Conservation (phyloP, 257 asterid species). For the Perilla frutescens region DNA sequence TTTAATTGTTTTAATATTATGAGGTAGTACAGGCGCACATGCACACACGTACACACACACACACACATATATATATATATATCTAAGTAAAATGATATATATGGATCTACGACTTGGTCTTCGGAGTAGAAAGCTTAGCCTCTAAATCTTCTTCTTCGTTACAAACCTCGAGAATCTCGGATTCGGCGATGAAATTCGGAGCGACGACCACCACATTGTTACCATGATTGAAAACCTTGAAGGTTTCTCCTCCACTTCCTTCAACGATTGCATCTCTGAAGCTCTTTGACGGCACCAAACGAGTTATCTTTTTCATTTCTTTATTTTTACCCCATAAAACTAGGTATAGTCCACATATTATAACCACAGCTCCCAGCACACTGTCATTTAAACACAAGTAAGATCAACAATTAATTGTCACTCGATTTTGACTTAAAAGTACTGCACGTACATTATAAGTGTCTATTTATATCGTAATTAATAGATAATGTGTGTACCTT, state of each 20-base stretch:
- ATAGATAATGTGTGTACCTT: conserved; percentile 41
- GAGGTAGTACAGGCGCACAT: too few species aligned
- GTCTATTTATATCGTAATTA: too few species aligned
- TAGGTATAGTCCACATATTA: conserved; percentile 55
- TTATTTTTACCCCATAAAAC: conserved; percentile 75
- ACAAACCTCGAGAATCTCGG: background rate
- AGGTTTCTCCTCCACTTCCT: conserved; percentile 23
- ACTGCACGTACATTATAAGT: too few species aligned
- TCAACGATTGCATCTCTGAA: conserved; percentile 2
- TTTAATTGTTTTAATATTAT: too few species aligned
- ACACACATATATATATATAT: too few species aligned
- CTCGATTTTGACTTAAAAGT: too few species aligned
- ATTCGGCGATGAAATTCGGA: conserved; percentile 37
- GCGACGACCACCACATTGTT: conserved; percentile 32
- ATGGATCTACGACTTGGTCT: too few species aligned
- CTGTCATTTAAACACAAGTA: conserved; percentile 33
- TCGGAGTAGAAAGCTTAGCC: background rate
- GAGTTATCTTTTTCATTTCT: conserved; percentile 51
- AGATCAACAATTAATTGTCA: too few species aligned
- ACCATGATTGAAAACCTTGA: conserved; percentile 16
- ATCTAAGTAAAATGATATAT: too few species aligned
- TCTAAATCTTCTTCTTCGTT: conserved; percentile 40
- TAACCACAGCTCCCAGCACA: conserved; percentile 59
- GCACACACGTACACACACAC: too few species aligned
- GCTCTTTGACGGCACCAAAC: conserved; percentile 41